Evolutionary conservation across 305 asterid genomes (phyloP).

Genomic region (Fraxinus dipetala): DNA sequence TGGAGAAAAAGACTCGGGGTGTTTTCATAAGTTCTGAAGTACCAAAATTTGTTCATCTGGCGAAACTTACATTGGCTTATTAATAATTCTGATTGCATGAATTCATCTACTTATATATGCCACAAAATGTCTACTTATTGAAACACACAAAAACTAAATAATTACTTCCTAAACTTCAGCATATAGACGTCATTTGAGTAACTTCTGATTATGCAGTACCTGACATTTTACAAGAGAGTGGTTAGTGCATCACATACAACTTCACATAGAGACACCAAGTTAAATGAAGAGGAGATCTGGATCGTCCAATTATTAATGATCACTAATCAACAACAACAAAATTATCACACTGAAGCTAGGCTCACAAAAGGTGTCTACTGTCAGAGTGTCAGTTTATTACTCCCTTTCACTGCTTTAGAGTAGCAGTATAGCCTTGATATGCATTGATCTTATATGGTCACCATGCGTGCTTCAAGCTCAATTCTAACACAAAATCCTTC

Average conservation of each 20-base stretch:
- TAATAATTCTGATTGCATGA: not conserved
- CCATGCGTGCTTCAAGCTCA: not conserved
- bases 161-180: not conserved
- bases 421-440: not conserved
- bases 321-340: not conserved
- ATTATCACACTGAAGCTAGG: not conserved
- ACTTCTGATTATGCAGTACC: slow-evolving; percentile 4
- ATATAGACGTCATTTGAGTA: not conserved
- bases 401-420: not conserved
- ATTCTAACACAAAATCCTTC: slow-evolving; percentile 5
- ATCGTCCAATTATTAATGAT: not conserved
- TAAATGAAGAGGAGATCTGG: not conserved
- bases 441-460: not conserved
- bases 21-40: not conserved
- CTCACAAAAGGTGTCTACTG: not conserved
- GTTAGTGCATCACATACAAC: not conserved
- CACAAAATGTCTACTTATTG: not conserved
- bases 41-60: not conserved
- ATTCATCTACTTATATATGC: not conserved
- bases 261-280: not conserved
- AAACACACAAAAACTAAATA: not conserved
- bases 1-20: not conserved
- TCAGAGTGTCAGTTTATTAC: not conserved
- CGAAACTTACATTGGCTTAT: not conserved
- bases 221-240: not conserved